These are phyloP conservation scores for Candida sojae DNA, from an alignment of 1,139 yeast species.

Conservation along the genomic window DNA sequence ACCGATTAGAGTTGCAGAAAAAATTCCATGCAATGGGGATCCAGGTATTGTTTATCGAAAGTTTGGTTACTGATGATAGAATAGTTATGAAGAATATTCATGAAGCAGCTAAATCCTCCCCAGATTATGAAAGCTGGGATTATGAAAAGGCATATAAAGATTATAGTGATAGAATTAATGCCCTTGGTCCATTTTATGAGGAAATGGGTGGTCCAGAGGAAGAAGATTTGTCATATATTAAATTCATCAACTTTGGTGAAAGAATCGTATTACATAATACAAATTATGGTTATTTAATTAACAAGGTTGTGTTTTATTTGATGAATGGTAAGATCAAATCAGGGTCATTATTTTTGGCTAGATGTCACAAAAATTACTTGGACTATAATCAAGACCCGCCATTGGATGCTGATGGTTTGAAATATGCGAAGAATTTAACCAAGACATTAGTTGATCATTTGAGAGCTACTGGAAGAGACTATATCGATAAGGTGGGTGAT, in stretches of 20 bases:
- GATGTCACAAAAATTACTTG: constrained; percentile 67
- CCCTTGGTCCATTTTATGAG: constrained; percentile 53
- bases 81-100: constrained; percentile 73
- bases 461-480: constrained; percentile 29
- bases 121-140: constrained; percentile 82
- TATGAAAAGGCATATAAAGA: constrained; percentile 62
- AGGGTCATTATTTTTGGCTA: constrained; percentile 86
- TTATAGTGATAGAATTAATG: constrained; percentile 53
- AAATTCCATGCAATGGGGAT: constrained; percentile 59
- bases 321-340: constrained; percentile 84
- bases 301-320: constrained; percentile 84
- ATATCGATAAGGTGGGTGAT: constrained; percentile 36
- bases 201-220: constrained; percentile 53
- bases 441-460: constrained; percentile 39
- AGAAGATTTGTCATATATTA: constrained; percentile 66
- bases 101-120: constrained; percentile 82
- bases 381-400: constrained; percentile 65
- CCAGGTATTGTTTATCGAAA: constrained; percentile 85
- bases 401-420: constrained; percentile 57
- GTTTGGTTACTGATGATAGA: constrained; percentile 72
- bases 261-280: constrained; percentile 77
- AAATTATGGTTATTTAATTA: constrained; percentile 82
- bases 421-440: constrained; percentile 51
- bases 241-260: constrained; percentile 90
- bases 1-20: constrained; percentile 59